Base-by-base conservation (phyloP, 2,329 filamentous ascomycete genomes). In the Truncatella angustata region DNA sequence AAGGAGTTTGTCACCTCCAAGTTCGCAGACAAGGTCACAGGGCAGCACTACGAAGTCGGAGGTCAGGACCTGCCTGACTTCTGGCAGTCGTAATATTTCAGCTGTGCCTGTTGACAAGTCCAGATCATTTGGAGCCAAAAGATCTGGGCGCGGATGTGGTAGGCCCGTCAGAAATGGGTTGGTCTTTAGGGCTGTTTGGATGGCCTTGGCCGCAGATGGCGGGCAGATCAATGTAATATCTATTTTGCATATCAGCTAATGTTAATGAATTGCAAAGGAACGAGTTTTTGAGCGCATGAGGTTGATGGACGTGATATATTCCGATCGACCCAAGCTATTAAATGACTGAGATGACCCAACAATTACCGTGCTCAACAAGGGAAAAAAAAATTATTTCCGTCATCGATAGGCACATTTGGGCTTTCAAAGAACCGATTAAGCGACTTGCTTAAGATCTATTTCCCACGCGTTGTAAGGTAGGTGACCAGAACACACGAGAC, bases 1-100 rank as follows among this genome's bases (percentile, higher is more conserved):
- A 2, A 96, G 73, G 20, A 97, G 77, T 56, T 86, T 84, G 61
- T 91, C 88, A 11, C 91, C 92, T 3, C 88, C 86, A 14, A 97
- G 75, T 64, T 96, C 92, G 67, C 91, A 97, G 35, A 99, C 85
- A 5, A 99, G 77, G 67, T 99, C 94, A 70, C 94, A 99, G 0
- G 94, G 93, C 4, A 99, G 76, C 3, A 97, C 83, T 23, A 97
- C 75, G 64, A 99, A 97, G 70, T 99, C 91, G 11, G 85, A 84
- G 50, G 83, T 91, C 61, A 99, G 84, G 6, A 85, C 79, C n/a
- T 79, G 77, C 64, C 88, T 86, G 40, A 97, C 84, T 66, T 96
- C 89, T 1, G 90, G 87, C 7, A 96, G 78, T 9, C 92, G 84
- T 49, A 99, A 81, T 18, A 97, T 85, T 63, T 96, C 88, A 6